phyloP scores from a whole-genome alignment of 2,329 filamentous ascomycete species.

The Septoria petroselini region DNA sequence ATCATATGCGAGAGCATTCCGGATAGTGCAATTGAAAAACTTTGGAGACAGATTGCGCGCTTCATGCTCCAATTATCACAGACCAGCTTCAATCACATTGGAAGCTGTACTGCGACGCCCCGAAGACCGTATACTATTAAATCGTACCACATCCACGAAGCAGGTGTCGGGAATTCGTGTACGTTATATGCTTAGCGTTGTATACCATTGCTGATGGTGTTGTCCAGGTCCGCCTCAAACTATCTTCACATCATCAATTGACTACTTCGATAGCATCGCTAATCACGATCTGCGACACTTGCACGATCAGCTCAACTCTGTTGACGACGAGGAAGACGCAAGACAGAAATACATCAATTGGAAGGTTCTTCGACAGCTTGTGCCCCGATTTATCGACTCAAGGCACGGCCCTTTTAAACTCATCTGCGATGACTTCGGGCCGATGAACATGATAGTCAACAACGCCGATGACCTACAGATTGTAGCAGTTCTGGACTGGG shows the following conservation, averaged over 20 bases:
- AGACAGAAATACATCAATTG: conserved; percentile 28
- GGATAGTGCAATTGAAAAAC: background rate
- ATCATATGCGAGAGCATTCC: background rate
- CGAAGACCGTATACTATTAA: conserved; percentile 14
- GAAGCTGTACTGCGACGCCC: conserved; percentile 3
- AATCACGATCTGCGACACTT: conserved; percentile 31
- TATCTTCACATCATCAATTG: conserved; percentile 14
- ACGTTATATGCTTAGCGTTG: conserved; percentile 1
- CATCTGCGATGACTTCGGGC: conserved; percentile 28
- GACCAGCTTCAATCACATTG: conserved; percentile 22
- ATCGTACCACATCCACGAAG: conserved; percentile 14
- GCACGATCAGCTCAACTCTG: conserved; percentile 29
- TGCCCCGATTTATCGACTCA: conserved; percentile 12
- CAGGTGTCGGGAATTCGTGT: conserved; percentile 9
- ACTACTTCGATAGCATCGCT: conserved; percentile 28
- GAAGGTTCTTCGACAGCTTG: conserved; percentile 7
- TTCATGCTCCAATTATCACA: conserved; percentile 20
- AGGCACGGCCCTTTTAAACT: conserved; percentile 20
- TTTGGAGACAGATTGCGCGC: conserved; percentile 16
- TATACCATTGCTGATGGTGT: background rate
- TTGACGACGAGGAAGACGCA: conserved; percentile 29
- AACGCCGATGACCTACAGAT: conserved; percentile 26
- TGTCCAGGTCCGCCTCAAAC: conserved; percentile 1
- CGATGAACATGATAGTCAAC: conserved; percentile 28
- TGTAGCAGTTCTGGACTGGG: conserved; percentile 29